A percentile compares a stretch with the other conserved stretches of the same genome.
Conservation (phyloP, 78 protist genomes). For the Trichosphaerium sp. region DNA sequence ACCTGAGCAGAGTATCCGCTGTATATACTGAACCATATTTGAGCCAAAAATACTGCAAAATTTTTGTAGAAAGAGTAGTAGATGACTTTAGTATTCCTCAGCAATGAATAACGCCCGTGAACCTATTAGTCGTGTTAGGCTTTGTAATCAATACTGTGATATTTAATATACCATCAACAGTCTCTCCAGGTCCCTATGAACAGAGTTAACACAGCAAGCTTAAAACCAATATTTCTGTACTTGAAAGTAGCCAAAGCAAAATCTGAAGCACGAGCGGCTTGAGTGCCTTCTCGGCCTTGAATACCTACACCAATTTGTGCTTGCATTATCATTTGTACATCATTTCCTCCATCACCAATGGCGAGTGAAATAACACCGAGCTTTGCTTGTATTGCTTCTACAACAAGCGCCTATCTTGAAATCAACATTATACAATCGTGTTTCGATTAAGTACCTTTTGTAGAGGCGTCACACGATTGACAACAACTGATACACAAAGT, state of each 20-base stretch:
- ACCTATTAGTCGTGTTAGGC: slow-evolving; percentile 41
- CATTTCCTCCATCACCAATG: slow-evolving; percentile 90
- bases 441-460: slow-evolving; percentile 66
- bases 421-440: not conserved
- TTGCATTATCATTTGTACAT: slow-evolving; percentile 87
- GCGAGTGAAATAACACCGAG: slow-evolving; percentile 39
- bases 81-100: slow-evolving; percentile 46
- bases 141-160: not conserved
- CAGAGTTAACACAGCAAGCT: slow-evolving; percentile 58
- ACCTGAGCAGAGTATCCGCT: slow-evolving; percentile 16
- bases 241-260: slow-evolving; percentile 59
- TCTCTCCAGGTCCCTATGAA: slow-evolving; percentile 55
- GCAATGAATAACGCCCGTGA: slow-evolving; percentile 69
- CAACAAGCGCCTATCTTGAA: slow-evolving; percentile 34
- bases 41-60: slow-evolving; percentile 47
- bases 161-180: slow-evolving; percentile 55
- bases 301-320: slow-evolving; percentile 93
- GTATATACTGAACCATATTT: slow-evolving; percentile 41
- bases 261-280: slow-evolving; percentile 63
- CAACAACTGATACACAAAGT: slow-evolving; percentile 62
- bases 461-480: slow-evolving; percentile 78
- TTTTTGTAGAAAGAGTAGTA: slow-evolving; percentile 80
- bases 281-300: slow-evolving; percentile 54
- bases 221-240: too few relatives aligned
- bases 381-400: slow-evolving; percentile 22